Conservation (phyloP, 1,284 basidiomycete genomes). For the Pyrrhoderma noxium region DNA sequence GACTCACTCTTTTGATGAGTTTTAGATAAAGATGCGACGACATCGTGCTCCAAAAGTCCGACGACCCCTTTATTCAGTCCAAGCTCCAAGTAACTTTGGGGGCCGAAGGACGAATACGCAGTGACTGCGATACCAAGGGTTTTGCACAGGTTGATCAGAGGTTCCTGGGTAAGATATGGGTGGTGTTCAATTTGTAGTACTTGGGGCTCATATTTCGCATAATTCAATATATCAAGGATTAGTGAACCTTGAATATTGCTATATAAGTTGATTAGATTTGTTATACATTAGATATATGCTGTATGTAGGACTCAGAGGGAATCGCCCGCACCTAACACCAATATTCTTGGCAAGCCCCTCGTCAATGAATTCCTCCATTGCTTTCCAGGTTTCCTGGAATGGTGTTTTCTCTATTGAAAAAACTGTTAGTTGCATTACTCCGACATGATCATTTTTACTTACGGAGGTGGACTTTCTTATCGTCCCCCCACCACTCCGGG, state of each 20-base stretch:
- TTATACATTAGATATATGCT: conserved; percentile 11
- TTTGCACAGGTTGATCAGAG: conserved; percentile 53
- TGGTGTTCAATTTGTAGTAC: conserved; percentile 76
- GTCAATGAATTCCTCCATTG: conserved; percentile 69
- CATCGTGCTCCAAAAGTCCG: conserved; percentile 47
- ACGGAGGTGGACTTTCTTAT: conserved; percentile 54
- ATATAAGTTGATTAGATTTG: too few relatives aligned
- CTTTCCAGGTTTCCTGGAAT: conserved; percentile 69
- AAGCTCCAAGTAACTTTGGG: conserved; percentile 62
- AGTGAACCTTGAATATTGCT: conserved; percentile 63
- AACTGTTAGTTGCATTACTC: too few relatives aligned
- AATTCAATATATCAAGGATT: conserved; percentile 59
- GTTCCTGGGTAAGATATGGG: conserved; percentile 67
- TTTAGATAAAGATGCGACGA: conserved; percentile 40
- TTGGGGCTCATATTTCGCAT: conserved; percentile 63
- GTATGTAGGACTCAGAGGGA: not conserved
- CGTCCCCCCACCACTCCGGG: conserved; percentile 68
- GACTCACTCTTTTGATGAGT: conserved; percentile 51
- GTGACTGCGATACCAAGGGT: conserved; percentile 61
- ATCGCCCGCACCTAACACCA: conserved; percentile 53
- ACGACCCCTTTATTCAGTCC: conserved; percentile 42
- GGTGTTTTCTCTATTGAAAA: conserved; percentile 64
- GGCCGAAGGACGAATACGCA: conserved; percentile 75
- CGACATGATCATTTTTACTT: conserved; percentile 24
- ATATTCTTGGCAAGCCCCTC: conserved; percentile 67